A percentile compares a stretch with the other conserved stretches of the same genome.
Evolutionary conservation across 176 grass and related monocot species (phyloP).

Genomic region (Metroxylon sagu): DNA sequence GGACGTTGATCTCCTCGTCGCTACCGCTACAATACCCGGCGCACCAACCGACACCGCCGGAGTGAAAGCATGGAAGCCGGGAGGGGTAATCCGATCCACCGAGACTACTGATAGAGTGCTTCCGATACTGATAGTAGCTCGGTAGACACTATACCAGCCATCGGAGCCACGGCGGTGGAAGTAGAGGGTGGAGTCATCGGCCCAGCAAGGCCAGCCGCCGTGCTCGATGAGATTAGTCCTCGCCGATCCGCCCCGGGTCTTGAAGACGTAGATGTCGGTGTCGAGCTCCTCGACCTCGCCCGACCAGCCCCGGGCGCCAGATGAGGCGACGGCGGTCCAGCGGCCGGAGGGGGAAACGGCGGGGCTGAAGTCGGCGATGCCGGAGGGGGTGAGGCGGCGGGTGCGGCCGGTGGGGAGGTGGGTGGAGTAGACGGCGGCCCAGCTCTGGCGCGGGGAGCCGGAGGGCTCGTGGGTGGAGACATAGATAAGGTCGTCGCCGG

Average conservation of each 20-base stretch:
- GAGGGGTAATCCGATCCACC: conserved; percentile 44
- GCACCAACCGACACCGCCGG: conserved; percentile 53
- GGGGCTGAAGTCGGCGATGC: conserved; percentile 64
- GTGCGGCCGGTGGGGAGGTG: conserved; percentile 27
- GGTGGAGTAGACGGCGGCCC: conserved; percentile 59
- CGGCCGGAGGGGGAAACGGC: conserved; percentile 64
- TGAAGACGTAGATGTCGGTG: conserved; percentile 69
- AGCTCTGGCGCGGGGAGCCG: conserved; percentile 39
- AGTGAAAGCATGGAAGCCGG: conserved; percentile 85
- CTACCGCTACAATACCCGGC: conserved; percentile 58
- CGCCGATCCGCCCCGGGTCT: conserved; percentile 43
- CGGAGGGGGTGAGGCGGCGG: conserved; percentile 40
- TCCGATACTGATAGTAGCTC: conserved; percentile 31
- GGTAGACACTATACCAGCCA: conserved; percentile 74
- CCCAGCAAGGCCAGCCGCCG: conserved; percentile 77
- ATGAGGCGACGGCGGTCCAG: conserved; percentile 65
- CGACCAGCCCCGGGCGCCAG: conserved; percentile 25
- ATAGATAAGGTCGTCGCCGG: conserved; percentile 51
- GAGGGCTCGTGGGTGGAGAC: conserved; percentile 51
- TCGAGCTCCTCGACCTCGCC: conserved; percentile 66
- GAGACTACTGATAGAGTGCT: conserved; percentile 12
- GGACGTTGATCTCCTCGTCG: conserved; percentile 45
- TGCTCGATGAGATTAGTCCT: conserved; percentile 35
- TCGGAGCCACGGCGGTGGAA: conserved; percentile 72
- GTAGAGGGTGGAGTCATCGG: conserved; percentile 62